Percentiles rank a stretch among this genome's conserved stretches.
phyloP scores from a whole-genome alignment of 2,329 filamentous ascomycete genomes.

The Fusarium nygamai region DNA sequence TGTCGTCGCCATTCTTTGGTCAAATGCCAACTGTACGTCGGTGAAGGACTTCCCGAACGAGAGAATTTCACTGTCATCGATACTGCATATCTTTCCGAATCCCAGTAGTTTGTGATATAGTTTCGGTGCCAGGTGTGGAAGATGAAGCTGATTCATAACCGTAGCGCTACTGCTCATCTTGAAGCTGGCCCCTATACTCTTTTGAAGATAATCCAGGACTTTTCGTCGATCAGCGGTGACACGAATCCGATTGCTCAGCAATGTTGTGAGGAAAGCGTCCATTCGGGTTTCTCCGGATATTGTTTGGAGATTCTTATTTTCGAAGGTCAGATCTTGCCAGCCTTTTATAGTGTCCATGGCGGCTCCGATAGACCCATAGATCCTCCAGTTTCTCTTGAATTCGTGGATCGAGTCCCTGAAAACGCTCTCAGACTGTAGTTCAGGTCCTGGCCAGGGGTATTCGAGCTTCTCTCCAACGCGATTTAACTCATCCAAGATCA shows the following conservation, averaged over 20 bases:
- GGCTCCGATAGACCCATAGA: neutral
- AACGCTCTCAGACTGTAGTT: neutral
- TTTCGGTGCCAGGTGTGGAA: accelerated
- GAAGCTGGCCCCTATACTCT: accelerated
- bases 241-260: neutral
- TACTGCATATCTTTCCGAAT: neutral
- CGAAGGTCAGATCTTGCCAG: neutral
- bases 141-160: neutral
- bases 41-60: neutral
- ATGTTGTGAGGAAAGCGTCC: neutral
- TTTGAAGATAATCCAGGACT: accelerated
- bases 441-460: neutral
- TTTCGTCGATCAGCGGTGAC: neutral
- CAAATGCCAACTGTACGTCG: neutral
- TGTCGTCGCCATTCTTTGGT: neutral
- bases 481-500: neutral
- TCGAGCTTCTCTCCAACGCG: neutral
- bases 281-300: accelerated
- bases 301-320: accelerated
- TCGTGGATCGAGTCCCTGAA: accelerated
- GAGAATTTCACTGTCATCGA: neutral
- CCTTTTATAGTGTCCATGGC: accelerated
- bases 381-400: neutral
- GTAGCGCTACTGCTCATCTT: neutral
- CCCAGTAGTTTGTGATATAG: neutral